phyloP scores from a whole-genome alignment of 306 rosid genomes.

The Abrus precatorius region DNA sequence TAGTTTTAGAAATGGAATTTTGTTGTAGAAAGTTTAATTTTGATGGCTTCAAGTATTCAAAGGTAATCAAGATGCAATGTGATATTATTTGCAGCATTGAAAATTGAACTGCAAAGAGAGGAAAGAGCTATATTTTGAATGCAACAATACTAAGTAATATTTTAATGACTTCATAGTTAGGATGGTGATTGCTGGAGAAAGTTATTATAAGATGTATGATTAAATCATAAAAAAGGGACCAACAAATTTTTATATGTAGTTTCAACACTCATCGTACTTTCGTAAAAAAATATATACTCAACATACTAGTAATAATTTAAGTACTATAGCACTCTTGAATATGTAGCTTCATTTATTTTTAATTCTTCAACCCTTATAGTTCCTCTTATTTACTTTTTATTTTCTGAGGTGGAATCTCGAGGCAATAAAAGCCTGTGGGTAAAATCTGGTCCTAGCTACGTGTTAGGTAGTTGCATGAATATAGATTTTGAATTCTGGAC shows the following conservation, averaged over 20 bases:
- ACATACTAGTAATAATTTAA: background rate
- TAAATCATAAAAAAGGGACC: background rate
- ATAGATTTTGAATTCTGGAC: slow-evolving; percentile 7
- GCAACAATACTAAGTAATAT: too few relatives aligned
- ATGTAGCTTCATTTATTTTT: background rate
- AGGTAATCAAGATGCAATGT: background rate
- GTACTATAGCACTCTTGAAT: background rate
- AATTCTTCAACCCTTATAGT: background rate
- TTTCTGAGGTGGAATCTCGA: slow-evolving; percentile 4
- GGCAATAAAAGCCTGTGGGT: slow-evolving; percentile 27
- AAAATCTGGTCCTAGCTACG: slow-evolving; percentile 43
- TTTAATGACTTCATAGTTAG: background rate
- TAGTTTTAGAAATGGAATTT: background rate
- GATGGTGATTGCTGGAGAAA: background rate
- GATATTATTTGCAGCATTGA: background rate
- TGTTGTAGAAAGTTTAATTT: background rate
- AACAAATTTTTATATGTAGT: background rate
- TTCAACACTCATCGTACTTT: background rate
- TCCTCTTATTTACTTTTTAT: background rate
- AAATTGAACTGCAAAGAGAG: slow-evolving; percentile 2
- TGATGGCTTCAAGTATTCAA: background rate
- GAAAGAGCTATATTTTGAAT: background rate
- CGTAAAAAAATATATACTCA: background rate
- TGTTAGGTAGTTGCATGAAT: slow-evolving; percentile 49
- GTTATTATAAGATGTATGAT: background rate